Base-by-base conservation (phyloP, 2,329 filamentous ascomycete genomes). In the Reticulascus tulasneorum region DNA sequence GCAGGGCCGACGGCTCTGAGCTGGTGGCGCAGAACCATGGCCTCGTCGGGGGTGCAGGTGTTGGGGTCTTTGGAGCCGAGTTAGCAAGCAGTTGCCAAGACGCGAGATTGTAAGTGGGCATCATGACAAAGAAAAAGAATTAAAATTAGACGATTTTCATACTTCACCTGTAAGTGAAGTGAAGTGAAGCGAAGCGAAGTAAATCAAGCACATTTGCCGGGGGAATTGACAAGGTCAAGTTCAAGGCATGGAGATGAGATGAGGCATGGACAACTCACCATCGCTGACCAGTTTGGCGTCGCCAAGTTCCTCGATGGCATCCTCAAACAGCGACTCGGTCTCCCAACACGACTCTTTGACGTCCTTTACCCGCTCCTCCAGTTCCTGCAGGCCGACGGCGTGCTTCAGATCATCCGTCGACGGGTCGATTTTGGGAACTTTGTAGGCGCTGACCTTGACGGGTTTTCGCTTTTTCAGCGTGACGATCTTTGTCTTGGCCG, bases 1-100 rank as follows among this genome's bases (percentile, higher is more conserved):
- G 79, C 75, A 16, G 86, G 84, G n/a, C 90, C 90, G 44, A 89
- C 69, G 34, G 79, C 71, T 54, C 84, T 84, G 40, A 95, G 71
- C 45, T 84, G 74, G 50, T 82, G 75, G 47, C 85, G 80, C 55
- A 82, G 84, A 13, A 70, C 67, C 40, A 74, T 66, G 18, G 84
- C 79, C 63, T 94, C 84, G 45, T 85, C 77, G 9, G 79, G 67
- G 2, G 79, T 80, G 62, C 82, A 86, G 18, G 65, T 64, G 40
- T 73, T 72, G 23, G 74, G 54, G 49, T 64, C 64, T 37, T 27
- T 23, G 24, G 48, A 47, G 31, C 21, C 28, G 15, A 29, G 37
- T 42, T 37, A 42, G 40, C 33, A 30, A 33, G 35, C 37, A 37
- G 25, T 59, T 49, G 37, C 20, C 21, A 19, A 37, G 26, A 31